Percentiles rank a stretch among this genome's conserved stretches.
These are phyloP conservation scores for Aureoboletus auriporus DNA, from an alignment of 768 basidiomycete genomes.

Conservation along the genomic window DNA sequence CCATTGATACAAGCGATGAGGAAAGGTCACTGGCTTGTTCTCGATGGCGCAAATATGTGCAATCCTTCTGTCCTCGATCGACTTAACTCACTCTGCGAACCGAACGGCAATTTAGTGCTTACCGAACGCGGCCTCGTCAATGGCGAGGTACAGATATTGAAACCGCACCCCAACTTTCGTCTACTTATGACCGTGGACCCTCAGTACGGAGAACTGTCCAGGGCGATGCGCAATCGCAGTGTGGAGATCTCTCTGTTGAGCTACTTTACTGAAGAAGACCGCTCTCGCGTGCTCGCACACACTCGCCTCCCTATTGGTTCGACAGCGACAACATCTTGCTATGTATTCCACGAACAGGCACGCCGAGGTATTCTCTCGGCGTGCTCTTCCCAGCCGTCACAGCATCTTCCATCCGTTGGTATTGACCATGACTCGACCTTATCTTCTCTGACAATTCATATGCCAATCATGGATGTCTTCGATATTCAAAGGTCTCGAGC, in stretches of 20 bases:
- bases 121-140: slow-evolving; percentile 86
- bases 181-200: slow-evolving; percentile 94
- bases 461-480: slow-evolving; percentile 27
- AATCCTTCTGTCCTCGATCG: slow-evolving; percentile 94
- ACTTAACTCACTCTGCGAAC: slow-evolving; percentile 93
- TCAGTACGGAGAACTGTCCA: slow-evolving; percentile 86
- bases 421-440: slow-evolving; percentile 49
- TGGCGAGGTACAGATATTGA: slow-evolving; percentile 68
- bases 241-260: slow-evolving; percentile 68
- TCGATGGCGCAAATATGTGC: slow-evolving; percentile 93
- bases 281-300: slow-evolving; percentile 40
- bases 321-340: slow-evolving; percentile 4
- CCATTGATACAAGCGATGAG: slow-evolving; percentile 85
- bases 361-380: slow-evolving; percentile 22
- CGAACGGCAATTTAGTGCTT: slow-evolving; percentile 73
- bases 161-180: slow-evolving; percentile 85
- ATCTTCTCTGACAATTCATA: slow-evolving; percentile 40
- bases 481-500: slow-evolving; percentile 14
- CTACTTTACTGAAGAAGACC: slow-evolving; percentile 42
- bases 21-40: slow-evolving; percentile 81
- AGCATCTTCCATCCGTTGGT: slow-evolving; percentile 33
- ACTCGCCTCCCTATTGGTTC: slow-evolving; percentile 42
- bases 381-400: not conserved
- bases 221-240: slow-evolving; percentile 98
- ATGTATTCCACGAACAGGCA: slow-evolving; percentile 18